These are phyloP conservation scores for Axilococcus clingmanii DNA, from an alignment of 139 green algal genomes.

Conservation along the genomic window DNA sequence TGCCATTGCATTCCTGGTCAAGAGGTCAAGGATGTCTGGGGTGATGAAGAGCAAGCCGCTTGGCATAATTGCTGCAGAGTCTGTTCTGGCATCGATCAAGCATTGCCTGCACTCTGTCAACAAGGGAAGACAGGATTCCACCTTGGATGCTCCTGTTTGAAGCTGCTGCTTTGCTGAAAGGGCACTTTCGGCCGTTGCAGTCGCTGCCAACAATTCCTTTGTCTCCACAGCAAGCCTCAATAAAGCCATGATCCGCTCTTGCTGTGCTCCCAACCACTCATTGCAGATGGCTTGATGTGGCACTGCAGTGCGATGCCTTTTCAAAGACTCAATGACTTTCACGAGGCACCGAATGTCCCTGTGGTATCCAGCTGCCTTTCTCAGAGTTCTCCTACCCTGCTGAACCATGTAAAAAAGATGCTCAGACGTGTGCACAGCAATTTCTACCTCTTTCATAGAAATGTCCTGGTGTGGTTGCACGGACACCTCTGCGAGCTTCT, in stretches of 20 bases:
- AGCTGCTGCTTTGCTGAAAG: constrained; percentile 1
- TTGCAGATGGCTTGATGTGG: not conserved
- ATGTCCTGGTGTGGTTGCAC: constrained; percentile 66
- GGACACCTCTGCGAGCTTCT: constrained; percentile 60
- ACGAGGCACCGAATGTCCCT: constrained; percentile 1
- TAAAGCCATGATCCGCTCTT: constrained; percentile 20
- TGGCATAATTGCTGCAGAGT: no score
- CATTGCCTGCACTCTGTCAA: no score
- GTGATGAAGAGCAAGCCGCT: not conserved
- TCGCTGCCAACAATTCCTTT: constrained; percentile 28
- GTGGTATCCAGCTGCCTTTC: not conserved
- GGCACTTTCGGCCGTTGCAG: constrained; percentile 9
- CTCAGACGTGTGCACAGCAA: constrained; percentile 40
- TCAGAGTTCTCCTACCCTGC: constrained; percentile 45
- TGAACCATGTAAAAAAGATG: constrained; percentile 66
- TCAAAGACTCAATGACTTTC: not conserved
- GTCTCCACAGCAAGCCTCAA: constrained; percentile 17
- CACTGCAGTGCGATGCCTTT: not conserved
- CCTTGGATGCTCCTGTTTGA: no score
- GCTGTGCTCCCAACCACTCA: not conserved
- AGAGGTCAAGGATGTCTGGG: no score
- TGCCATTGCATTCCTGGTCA: no score
- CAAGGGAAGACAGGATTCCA: no score
- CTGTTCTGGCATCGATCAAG: no score
- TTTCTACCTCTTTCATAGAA: constrained; percentile 48